Evolutionary conservation across 202 grass and related monocot species (phyloP).

Genomic region (Miscanthus sacchariflorus): DNA sequence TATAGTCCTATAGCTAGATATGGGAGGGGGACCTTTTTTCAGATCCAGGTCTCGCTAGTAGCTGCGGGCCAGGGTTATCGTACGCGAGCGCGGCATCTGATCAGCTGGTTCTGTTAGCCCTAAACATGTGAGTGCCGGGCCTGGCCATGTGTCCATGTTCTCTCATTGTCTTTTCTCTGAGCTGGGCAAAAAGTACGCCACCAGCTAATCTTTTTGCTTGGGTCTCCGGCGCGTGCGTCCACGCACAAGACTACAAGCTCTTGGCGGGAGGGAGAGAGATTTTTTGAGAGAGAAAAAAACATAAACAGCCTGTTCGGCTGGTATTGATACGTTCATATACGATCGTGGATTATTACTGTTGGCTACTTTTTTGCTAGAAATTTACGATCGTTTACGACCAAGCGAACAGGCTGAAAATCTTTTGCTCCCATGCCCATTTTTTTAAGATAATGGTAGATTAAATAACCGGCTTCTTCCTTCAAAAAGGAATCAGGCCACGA

Average conservation of each 20-base stretch:
- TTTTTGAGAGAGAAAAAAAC: too few relatives aligned
- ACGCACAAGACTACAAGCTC: conserved; percentile 4
- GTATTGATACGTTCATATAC: too few relatives aligned
- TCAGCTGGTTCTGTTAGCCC: neutral
- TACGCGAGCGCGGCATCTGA: neutral
- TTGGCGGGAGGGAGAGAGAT: neutral
- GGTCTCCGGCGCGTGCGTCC: conserved; percentile 20
- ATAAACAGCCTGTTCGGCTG: neutral
- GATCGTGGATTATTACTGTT: too few relatives aligned
- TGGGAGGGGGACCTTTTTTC: too few relatives aligned
- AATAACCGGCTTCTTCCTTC: too few relatives aligned
- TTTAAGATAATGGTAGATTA: too few relatives aligned
- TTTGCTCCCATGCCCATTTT: neutral
- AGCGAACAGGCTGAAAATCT: neutral
- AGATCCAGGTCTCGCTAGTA: neutral
- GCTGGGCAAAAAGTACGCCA: conserved; percentile 11
- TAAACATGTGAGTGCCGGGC: conserved; percentile 30
- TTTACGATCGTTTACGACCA: too few relatives aligned
- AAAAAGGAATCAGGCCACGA: too few relatives aligned
- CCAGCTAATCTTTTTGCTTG: neutral
- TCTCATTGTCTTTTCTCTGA: neutral
- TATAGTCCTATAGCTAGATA: too few relatives aligned
- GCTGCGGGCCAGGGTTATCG: neutral
- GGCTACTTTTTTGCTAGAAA: too few relatives aligned
- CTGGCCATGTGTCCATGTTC: conserved; percentile 27